Conservation (phyloP, 495 filamentous ascomycete genomes). For the Penicillium nucicola region DNA sequence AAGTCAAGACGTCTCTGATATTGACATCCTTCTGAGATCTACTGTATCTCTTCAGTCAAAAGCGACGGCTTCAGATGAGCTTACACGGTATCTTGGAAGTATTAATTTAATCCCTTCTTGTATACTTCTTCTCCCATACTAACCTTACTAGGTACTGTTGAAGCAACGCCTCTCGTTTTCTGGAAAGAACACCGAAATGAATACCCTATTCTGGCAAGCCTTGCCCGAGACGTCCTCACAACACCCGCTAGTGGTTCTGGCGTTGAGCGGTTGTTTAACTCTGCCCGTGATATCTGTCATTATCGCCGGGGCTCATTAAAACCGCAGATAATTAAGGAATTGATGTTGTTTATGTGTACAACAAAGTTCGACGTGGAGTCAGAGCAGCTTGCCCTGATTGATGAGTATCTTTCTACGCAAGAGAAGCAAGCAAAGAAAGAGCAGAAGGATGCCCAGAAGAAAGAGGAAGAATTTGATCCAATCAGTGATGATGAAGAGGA, state of each 20-base stretch:
- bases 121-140: background rate
- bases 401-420: constrained; percentile 7
- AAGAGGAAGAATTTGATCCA: no score
- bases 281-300: constrained; percentile 3
- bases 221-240: background rate
- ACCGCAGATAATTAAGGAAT: background rate
- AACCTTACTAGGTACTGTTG: background rate
- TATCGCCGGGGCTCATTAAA: background rate
- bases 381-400: background rate
- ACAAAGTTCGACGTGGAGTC: background rate
- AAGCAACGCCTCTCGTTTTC: background rate
- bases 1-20: background rate
- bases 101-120: background rate
- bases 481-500: no score
- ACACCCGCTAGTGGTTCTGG: constrained; percentile 1
- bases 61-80: background rate
- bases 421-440: background rate
- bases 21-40: background rate
- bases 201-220: background rate
- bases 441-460: no score
- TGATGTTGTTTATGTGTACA: constrained; percentile 5
- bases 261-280: constrained; percentile 4
- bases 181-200: background rate
- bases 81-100: background rate
- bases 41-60: background rate